Base-by-base conservation (phyloP, 1,284 basidiomycete genomes). In the Ceratobasidium sp. region DNA sequence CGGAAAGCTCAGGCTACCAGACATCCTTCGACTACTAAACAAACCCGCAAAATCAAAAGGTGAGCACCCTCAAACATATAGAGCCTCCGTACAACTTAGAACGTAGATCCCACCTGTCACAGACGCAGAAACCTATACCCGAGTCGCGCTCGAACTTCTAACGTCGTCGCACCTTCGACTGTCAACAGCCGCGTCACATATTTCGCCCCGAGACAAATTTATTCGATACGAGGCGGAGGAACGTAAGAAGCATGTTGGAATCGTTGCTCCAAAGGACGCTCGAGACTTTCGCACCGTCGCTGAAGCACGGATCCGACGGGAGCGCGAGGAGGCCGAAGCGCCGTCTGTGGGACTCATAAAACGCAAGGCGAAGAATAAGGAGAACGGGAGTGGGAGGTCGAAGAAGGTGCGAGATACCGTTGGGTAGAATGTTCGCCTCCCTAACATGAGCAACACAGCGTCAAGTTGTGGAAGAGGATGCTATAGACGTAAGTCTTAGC, bases 1-100 rank as follows among this genome's bases (percentile, higher is more conserved):
- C 80, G 96, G 96, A 53, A 97, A 97, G 82, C 87, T 98, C 78
- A 89, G 90, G 65, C 87, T 91, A 8, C 89, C 89, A 79, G 91
- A 94, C 75, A 89, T 96, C 60, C 81, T 94, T 33, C 83, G 86
- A 15, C 81, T 85, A 44, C 81, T 94, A 22, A 85, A 86, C 11
- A 81, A 84, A 8, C 83, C 83, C 66, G 88, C 91, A 75, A 81
- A 85, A 11, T 36, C 54, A 9, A 92, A 92, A 86, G 85, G 93
- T 93, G 67, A 33, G 78, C 77, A 33, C 22, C 47, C 22, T 60
- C 27, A 31, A 48, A 15, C 44, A 60, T 54, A 74, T 54, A 36
- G 47, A 47, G 29, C 9, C 11, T 29, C 29, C 15, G 36, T 22
- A 17, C 44, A 51, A 71, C 31, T 51, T 44, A 47, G 64, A 47